These are phyloP conservation scores for Fusarium sp. DNA, from an alignment of 2,329 filamentous ascomycete species.

Conservation along the genomic window DNA sequence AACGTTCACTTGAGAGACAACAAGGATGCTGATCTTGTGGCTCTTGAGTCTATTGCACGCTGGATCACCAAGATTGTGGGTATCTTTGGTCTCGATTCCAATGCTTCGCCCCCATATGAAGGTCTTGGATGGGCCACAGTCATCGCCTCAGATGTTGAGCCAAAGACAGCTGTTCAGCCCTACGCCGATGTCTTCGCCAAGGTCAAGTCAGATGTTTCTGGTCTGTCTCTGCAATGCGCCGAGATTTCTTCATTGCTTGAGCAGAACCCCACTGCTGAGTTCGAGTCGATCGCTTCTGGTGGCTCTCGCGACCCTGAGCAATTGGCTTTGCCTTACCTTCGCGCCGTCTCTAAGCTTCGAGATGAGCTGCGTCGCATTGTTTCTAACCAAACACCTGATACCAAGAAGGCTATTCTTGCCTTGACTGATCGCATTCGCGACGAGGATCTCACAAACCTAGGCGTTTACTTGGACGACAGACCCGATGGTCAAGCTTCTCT, in stretches of 20 bases:
- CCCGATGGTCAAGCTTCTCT: slow-evolving; percentile 75
- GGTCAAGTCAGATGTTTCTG: slow-evolving; percentile 60
- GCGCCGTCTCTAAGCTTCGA: slow-evolving; percentile 66
- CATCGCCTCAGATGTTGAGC: slow-evolving; percentile 56
- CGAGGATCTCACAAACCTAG: slow-evolving; percentile 81
- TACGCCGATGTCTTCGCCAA: slow-evolving; percentile 59
- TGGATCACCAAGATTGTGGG: slow-evolving; percentile 88
- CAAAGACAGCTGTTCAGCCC: slow-evolving; percentile 59
- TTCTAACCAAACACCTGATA: slow-evolving; percentile 57
- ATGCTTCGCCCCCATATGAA: slow-evolving; percentile 65
- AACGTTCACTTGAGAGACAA: slow-evolving; percentile 70
- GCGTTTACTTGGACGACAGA: slow-evolving; percentile 89
- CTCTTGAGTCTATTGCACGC: slow-evolving; percentile 70
- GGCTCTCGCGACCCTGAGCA: slow-evolving; percentile 65
- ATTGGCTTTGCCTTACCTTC: slow-evolving; percentile 66
- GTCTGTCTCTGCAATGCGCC: slow-evolving; percentile 62
- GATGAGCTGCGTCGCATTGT: slow-evolving; percentile 71
- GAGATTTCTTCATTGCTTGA: slow-evolving; percentile 57
- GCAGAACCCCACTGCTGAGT: slow-evolving; percentile 59
- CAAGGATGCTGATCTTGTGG: slow-evolving; percentile 59
- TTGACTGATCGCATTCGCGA: slow-evolving; percentile 87
- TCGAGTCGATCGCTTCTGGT: slow-evolving; percentile 56
- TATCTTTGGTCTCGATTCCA: slow-evolving; percentile 83
- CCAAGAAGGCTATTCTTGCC: slow-evolving; percentile 77
- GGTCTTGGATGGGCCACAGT: slow-evolving; percentile 67